Evolutionary conservation across 1,284 basidiomycete species (phyloP).

Genomic region (Golubevia sp.): DNA sequence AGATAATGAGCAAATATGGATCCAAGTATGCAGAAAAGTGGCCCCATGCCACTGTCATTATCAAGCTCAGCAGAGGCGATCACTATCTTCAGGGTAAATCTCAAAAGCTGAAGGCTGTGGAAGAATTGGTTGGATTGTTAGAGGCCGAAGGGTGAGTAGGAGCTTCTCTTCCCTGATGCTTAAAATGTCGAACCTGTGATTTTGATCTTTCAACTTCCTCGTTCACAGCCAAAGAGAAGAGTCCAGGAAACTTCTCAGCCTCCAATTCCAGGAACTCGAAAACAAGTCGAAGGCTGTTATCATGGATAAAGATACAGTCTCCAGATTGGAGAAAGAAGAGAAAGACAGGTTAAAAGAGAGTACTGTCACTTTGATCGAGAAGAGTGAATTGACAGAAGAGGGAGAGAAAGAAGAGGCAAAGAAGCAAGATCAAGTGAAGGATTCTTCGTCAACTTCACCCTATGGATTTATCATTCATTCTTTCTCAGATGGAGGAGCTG

Average conservation of each 20-base stretch:
- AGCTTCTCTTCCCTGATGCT: constrained; percentile 1
- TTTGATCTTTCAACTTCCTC: too few species aligned
- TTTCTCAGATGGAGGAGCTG: constrained; percentile 43
- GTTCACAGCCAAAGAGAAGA: too few species aligned
- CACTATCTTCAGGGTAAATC: constrained; percentile 22
- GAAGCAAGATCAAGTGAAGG: constrained; percentile 4
- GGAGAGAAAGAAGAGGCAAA: constrained; percentile 5
- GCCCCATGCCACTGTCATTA: constrained; percentile 37
- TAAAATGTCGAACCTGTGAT: too few species aligned
- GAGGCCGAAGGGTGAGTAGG: constrained; percentile 13
- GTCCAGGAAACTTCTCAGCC: too few species aligned
- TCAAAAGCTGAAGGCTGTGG: constrained; percentile 13
- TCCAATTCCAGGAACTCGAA: too few species aligned
- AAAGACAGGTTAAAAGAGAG: too few species aligned
- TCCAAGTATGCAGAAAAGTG: constrained; percentile 39
- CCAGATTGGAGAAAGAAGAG: too few species aligned
- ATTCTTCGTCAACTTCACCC: too few species aligned
- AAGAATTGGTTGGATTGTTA: constrained; percentile 9
- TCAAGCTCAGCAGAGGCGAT: constrained; percentile 39
- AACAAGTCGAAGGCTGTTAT: too few species aligned
- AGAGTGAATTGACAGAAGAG: constrained; percentile 3
- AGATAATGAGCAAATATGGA: constrained; percentile 46
- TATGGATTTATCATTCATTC: constrained; percentile 15
- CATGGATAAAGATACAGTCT: too few species aligned
- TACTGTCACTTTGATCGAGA: too few species aligned